Percentiles rank a stretch among this genome's conserved stretches.
Conservation (phyloP, 768 basidiomycete species). For the Phlegmacium glaucopus region DNA sequence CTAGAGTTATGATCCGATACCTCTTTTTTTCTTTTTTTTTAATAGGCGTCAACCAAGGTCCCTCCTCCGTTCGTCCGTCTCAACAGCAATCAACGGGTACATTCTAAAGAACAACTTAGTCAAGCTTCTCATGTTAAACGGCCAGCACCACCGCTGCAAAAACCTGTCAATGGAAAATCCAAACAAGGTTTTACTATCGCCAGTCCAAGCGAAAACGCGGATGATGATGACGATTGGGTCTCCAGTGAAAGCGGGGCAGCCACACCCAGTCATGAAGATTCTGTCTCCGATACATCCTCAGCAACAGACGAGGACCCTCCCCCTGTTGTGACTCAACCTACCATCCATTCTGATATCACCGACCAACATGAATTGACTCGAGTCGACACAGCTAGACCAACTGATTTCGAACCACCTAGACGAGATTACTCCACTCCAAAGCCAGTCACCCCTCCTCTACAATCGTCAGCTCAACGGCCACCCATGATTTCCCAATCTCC, state of each 20-base stretch:
- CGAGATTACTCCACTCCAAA: constrained; percentile 3
- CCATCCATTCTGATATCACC: constrained; percentile 1
- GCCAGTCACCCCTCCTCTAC: constrained; percentile 6
- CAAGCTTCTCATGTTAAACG: constrained; percentile 9
- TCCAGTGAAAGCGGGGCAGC: constrained; percentile 76
- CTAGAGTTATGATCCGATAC: constrained; percentile 8
- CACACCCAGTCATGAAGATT: constrained; percentile 54
- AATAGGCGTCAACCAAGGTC: constrained; percentile 22
- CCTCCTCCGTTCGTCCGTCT: constrained; percentile 26
- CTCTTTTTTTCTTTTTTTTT: too few species aligned
- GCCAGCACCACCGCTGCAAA: constrained; percentile 14
- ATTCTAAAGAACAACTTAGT: constrained; percentile 29
- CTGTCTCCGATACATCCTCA: constrained; percentile 40
- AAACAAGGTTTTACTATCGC: constrained; percentile 61
- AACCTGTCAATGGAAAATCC: constrained; percentile 27
- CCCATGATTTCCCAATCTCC: background rate
- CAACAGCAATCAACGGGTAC: constrained; percentile 33
- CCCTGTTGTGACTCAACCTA: constrained; percentile 15
- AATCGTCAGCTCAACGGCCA: constrained; percentile 5
- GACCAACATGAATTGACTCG: constrained; percentile 17
- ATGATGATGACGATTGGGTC: constrained; percentile 71
- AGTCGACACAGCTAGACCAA: constrained; percentile 33
- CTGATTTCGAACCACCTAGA: constrained; percentile 24
- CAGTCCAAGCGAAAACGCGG: constrained; percentile 35
- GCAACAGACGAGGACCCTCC: constrained; percentile 25